Percentiles rank a stretch among this genome's conserved stretches.
These are phyloP conservation scores for Lecanicillium sp. DNA, from an alignment of 2,329 filamentous ascomycete species.

Conservation along the genomic window DNA sequence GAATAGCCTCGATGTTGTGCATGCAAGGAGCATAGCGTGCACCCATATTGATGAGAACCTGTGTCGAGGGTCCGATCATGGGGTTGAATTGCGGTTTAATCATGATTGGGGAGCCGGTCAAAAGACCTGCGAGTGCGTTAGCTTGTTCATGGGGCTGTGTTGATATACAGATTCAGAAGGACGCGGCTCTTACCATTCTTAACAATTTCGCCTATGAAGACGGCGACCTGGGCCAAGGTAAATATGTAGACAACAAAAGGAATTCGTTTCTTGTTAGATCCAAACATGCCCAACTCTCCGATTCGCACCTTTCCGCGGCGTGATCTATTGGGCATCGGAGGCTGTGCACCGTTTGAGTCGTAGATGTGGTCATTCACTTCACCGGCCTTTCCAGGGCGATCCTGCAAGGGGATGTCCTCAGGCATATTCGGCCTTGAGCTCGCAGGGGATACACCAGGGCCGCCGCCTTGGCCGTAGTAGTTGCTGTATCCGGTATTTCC, in stretches of 20 bases:
- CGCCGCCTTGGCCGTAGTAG: slow-evolving; percentile 12
- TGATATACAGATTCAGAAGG: not conserved
- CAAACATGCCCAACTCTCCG: slow-evolving; percentile 52
- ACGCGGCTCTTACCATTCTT: slow-evolving; percentile 58
- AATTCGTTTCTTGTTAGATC: slow-evolving; percentile 45
- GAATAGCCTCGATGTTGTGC: slow-evolving; percentile 67
- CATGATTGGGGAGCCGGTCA: slow-evolving; percentile 71
- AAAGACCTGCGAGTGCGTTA: slow-evolving; percentile 41
- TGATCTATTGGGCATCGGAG: slow-evolving; percentile 22
- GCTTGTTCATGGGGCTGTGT: not conserved
- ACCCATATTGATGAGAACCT: slow-evolving; percentile 94
- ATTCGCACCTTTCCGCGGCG: slow-evolving; percentile 41
- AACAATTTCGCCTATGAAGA: slow-evolving; percentile 84
- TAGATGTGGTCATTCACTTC: slow-evolving; percentile 52
- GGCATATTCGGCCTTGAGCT: slow-evolving; percentile 27
- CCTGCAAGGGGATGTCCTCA: slow-evolving; percentile 51
- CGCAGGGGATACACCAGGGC: slow-evolving; percentile 22
- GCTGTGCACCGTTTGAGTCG: slow-evolving; percentile 32
- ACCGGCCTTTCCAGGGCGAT: slow-evolving; percentile 34
- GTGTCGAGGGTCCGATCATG: slow-evolving; percentile 91
- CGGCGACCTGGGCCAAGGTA: slow-evolving; percentile 65
- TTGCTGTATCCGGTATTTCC: slow-evolving; percentile 53
- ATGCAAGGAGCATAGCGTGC: slow-evolving; percentile 90
- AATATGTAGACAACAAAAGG: slow-evolving; percentile 81
- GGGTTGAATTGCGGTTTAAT: slow-evolving; percentile 85